A percentile compares a stretch with the other conserved stretches of the same genome.
Evolutionary conservation across 2,329 filamentous ascomycete species (phyloP).

Genomic region (Cordyceps fumosorosea): DNA sequence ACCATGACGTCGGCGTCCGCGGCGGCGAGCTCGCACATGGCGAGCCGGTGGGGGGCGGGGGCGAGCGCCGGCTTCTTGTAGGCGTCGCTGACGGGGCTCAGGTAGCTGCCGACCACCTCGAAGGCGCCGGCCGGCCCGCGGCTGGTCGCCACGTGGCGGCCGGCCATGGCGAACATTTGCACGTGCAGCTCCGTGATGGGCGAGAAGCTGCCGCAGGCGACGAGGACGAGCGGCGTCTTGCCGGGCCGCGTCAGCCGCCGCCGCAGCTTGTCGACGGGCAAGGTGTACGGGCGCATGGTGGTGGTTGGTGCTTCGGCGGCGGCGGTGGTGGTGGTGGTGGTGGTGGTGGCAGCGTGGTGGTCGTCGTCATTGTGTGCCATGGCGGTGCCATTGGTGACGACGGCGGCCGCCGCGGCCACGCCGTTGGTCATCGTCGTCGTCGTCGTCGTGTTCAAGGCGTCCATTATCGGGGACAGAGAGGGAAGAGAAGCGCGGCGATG

Average conservation of each 20-base stretch:
- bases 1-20: conserved; percentile 71
- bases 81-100: conserved; percentile 29
- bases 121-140: conserved; percentile 40
- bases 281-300: conserved; percentile 38
- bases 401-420: background rate
- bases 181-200: conserved; percentile 71
- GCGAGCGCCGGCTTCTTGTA: conserved; percentile 35
- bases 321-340: background rate
- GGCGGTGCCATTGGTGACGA: background rate
- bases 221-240: conserved; percentile 58
- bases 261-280: conserved; percentile 51
- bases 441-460: background rate
- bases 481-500: background rate
- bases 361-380: background rate
- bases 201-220: conserved; percentile 63
- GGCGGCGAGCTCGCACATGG: conserved; percentile 77
- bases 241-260: conserved; percentile 47
- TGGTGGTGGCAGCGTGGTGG: background rate
- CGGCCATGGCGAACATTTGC: conserved; percentile 78
- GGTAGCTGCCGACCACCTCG: conserved; percentile 76
- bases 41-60: conserved; percentile 26
- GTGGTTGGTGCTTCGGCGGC: too few relatives aligned
- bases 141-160: conserved; percentile 45
- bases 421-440: background rate
- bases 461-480: background rate